These are phyloP conservation scores for Nothomitra cinnamomea DNA, from an alignment of 2,329 filamentous ascomycete species.

Conservation along the genomic window DNA sequence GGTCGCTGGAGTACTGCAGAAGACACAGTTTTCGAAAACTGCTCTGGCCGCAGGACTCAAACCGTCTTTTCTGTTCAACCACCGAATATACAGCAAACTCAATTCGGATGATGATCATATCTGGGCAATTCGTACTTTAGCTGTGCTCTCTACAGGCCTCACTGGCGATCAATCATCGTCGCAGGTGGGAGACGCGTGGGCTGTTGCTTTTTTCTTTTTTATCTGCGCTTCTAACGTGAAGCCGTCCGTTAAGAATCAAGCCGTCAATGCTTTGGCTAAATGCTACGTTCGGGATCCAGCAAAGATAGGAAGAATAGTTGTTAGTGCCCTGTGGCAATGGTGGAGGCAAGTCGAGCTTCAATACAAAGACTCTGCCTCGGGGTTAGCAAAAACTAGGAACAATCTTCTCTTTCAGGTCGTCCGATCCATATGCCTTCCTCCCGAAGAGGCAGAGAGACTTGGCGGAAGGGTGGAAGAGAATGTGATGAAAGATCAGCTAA, in stretches of 20 bases:
- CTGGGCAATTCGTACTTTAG: slow-evolving; percentile 60
- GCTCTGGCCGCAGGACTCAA: slow-evolving; percentile 58
- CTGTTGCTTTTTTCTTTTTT: slow-evolving; percentile 67
- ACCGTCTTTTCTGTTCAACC: slow-evolving; percentile 71
- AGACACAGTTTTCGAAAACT: slow-evolving; percentile 44
- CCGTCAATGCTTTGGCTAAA: slow-evolving; percentile 41
- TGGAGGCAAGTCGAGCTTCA: slow-evolving; percentile 45
- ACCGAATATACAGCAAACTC: slow-evolving; percentile 71
- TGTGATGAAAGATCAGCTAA: slow-evolving; percentile 50
- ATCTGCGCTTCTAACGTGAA: slow-evolving; percentile 47
- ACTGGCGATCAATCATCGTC: slow-evolving; percentile 26
- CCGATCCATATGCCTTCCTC: slow-evolving; percentile 43
- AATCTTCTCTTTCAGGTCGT: slow-evolving; percentile 44
- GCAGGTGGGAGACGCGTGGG: slow-evolving; percentile 53
- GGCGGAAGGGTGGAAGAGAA: slow-evolving; percentile 29
- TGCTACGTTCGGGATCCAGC: slow-evolving; percentile 45
- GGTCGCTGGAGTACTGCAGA: slow-evolving; percentile 39
- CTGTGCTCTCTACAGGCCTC: slow-evolving; percentile 40
- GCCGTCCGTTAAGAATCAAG: slow-evolving; percentile 45
- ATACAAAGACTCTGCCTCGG: slow-evolving; percentile 64
- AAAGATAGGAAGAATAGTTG: slow-evolving; percentile 43
- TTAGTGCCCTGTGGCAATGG: slow-evolving; percentile 67
- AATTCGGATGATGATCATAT: slow-evolving; percentile 54
- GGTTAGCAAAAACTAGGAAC: slow-evolving; percentile 45
- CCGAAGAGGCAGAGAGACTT: slow-evolving; percentile 31